phyloP scores from a whole-genome alignment of 345 rosid species.

The Dovyalis caffra region DNA sequence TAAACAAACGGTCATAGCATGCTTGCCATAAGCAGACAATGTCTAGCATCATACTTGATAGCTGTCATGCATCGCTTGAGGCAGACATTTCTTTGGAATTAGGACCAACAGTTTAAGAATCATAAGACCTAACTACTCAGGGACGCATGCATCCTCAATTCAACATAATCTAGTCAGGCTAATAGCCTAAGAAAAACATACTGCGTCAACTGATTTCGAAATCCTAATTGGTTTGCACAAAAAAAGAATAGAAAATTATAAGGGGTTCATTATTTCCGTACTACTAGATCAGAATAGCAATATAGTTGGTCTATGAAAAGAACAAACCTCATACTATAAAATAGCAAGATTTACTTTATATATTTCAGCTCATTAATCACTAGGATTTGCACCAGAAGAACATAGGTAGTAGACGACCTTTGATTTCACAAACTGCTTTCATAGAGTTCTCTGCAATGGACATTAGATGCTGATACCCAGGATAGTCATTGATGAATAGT shows the following conservation, averaged over 20 bases:
- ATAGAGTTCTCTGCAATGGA: constrained; percentile 68
- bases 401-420: constrained; percentile 45
- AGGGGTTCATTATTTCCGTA: not conserved
- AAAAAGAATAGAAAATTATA: not conserved
- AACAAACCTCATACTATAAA: not conserved
- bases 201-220: not conserved
- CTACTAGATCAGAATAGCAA: not conserved
- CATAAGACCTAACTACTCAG: not conserved
- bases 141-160: not conserved
- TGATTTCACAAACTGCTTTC: constrained; percentile 79
- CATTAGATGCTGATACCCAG: constrained; percentile 61
- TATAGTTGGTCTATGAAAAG: not conserved
- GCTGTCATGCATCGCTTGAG: not conserved
- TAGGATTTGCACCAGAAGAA: constrained; percentile 2
- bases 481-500: constrained; percentile 56
- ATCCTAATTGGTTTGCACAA: not conserved
- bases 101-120: not conserved
- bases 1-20: not conserved
- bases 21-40: not conserved
- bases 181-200: not conserved
- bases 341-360: not conserved
- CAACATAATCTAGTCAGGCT: no score
- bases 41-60: not conserved
- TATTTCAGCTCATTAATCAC: not conserved
- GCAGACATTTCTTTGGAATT: not conserved